Conservation (phyloP, 805 yeast genomes). For the Saccharomycopsis fibuligera region DNA sequence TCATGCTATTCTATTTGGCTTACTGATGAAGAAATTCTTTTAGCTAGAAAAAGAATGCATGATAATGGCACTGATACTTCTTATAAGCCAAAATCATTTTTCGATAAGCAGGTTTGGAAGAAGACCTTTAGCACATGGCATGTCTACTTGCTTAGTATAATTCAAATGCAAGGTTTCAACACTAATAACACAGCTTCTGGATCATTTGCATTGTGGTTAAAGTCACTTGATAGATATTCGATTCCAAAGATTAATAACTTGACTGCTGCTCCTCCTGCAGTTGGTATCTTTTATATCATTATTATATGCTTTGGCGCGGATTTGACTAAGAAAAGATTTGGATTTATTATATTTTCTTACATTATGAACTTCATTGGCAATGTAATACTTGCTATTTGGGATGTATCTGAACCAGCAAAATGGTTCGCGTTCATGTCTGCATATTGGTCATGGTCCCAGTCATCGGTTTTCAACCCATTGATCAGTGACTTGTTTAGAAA, state of each 20-base stretch:
- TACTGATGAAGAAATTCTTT: slow-evolving; percentile 51
- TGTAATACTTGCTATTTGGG: slow-evolving; percentile 51
- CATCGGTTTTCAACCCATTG: slow-evolving; percentile 55
- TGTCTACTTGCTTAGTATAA: slow-evolving; percentile 47
- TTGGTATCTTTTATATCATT: slow-evolving; percentile 48
- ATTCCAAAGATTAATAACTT: slow-evolving; percentile 42
- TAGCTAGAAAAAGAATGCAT: slow-evolving; percentile 42
- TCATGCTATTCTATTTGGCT: slow-evolving; percentile 48
- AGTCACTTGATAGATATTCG: slow-evolving; percentile 39
- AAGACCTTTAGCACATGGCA: slow-evolving; percentile 46
- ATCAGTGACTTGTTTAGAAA: slow-evolving; percentile 52
- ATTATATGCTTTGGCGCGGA: slow-evolving; percentile 44
- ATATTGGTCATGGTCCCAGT: slow-evolving; percentile 57
- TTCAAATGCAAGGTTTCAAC: slow-evolving; percentile 59
- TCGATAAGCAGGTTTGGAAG: slow-evolving; percentile 42
- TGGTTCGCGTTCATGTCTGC: slow-evolving; percentile 60
- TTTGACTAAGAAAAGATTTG: slow-evolving; percentile 44
- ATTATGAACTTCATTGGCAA: slow-evolving; percentile 50
- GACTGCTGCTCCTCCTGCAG: slow-evolving; percentile 50
- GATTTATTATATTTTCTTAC: slow-evolving; percentile 45
- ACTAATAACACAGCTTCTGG: slow-evolving; percentile 52
- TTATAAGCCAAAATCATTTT: slow-evolving; percentile 29
- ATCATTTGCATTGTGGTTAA: slow-evolving; percentile 57
- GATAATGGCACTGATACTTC: slow-evolving; percentile 26
- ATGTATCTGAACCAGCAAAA: slow-evolving; percentile 48